Evolutionary conservation across 495 filamentous ascomycete species (phyloP), one percentile per base, ranked within the genome.

Genomic region (Pseudevernia furfuracea): DNA sequence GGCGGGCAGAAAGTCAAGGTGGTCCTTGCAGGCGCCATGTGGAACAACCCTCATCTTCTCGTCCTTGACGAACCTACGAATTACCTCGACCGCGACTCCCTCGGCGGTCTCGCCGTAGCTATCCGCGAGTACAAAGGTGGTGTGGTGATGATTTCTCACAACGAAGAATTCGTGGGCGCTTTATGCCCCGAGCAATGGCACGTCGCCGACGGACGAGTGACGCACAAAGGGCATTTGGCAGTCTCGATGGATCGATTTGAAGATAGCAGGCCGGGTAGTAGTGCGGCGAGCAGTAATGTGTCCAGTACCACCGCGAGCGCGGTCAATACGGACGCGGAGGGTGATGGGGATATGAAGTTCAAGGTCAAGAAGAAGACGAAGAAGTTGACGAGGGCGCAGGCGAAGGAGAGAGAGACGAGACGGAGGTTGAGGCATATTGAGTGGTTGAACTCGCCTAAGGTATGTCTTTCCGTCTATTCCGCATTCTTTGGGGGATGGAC

Each of bases 1-100:
- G 94, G 94, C 77, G 94, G 94, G n/a, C 94, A 98, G 74, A 98
- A 98, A 78, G 94, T 98, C 77, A 98, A 98, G 83, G 94, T 98
- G 53, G 94, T 98, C 57, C 84, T 98, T 56, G 93, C 94, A n/a
- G 91, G 89, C 69, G 90, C 90, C 66, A 94, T 96, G 91, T 96
- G 92, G 94, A 96, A 96, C 77, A 97, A 96, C 80, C 94, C 94
- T 0, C 94, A 98, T 80, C 79, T 98, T 66, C 85, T 98, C 59
- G 94, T 98, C 23, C 88, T 98, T 21, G 94, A 98, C 84, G 94
- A 98, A 78, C 94, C 94, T 38, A 97, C 94, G 76, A 98, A 98
- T 81, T 98, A 96, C 83, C 85, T 98, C 78, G 94, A 98, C 69
- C 91, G 94, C 69, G 95, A 98, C 78, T 95, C 91, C 1, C 87